A percentile compares a stretch with the other conserved stretches of the same genome.
Conservation (phyloP, 1,284 basidiomycete species). For the Rugosomyces carneus region DNA sequence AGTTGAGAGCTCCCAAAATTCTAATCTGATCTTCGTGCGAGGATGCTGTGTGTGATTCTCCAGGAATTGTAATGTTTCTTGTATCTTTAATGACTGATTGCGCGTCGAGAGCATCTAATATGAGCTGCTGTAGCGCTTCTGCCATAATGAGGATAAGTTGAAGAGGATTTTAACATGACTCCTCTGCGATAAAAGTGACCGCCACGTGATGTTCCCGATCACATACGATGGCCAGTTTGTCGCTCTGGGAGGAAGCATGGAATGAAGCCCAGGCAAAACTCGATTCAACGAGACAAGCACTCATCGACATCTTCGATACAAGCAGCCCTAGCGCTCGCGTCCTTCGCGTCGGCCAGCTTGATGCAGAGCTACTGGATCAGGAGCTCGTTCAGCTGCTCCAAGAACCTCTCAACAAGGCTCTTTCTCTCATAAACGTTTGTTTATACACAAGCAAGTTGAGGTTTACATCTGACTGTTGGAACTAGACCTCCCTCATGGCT, state of each 20-base stretch:
- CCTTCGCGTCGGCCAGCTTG: conserved; percentile 86
- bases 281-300: conserved; percentile 35
- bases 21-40: conserved; percentile 74
- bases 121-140: conserved; percentile 72
- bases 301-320: conserved; percentile 26
- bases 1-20: conserved; percentile 86
- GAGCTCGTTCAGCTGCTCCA: conserved; percentile 82
- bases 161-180: conserved; percentile 6
- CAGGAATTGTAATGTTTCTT: conserved; percentile 64
- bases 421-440: conserved; percentile 63
- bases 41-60: conserved; percentile 48
- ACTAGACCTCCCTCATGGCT: conserved; percentile 54
- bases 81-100: conserved; percentile 68
- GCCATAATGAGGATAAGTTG: conserved; percentile 40
- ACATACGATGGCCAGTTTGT: conserved; percentile 11
- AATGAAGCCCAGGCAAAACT: conserved; percentile 50
- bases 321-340: conserved; percentile 40
- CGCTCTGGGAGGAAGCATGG: conserved; percentile 59
- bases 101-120: conserved; percentile 68
- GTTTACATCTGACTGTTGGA: neutral
- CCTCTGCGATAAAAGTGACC: conserved; percentile 8
- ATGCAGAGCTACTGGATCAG: conserved; percentile 88
- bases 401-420: conserved; percentile 75
- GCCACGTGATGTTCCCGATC: conserved; percentile 14
- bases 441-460: conserved; percentile 6